phyloP scores from a whole-genome alignment of 2,329 filamentous ascomycete genomes.

The Aspergillus intermedius region DNA sequence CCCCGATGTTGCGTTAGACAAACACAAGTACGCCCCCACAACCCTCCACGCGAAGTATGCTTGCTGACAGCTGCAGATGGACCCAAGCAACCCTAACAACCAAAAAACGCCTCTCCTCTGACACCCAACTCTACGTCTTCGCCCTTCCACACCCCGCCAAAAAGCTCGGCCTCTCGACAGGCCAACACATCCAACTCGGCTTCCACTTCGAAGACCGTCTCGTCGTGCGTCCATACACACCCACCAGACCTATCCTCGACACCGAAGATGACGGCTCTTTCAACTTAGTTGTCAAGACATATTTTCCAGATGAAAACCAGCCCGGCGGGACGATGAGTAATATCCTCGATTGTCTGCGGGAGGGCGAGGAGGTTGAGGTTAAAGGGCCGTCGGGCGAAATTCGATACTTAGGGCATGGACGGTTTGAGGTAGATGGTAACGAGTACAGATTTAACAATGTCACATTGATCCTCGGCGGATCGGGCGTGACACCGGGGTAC shows the following conservation, averaged over 20 bases:
- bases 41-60: background rate
- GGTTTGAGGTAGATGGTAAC: slow-evolving; percentile 41
- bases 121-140: slow-evolving; percentile 20
- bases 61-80: slow-evolving; percentile 29
- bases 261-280: slow-evolving; percentile 41
- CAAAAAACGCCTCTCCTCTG: slow-evolving; percentile 38
- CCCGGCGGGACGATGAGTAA: slow-evolving; percentile 51
- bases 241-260: slow-evolving; percentile 40
- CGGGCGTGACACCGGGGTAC: slow-evolving; percentile 49
- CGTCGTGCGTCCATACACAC: slow-evolving; percentile 48
- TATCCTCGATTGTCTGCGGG: slow-evolving; percentile 45
- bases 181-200: slow-evolving; percentile 49
- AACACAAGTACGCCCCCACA: slow-evolving; percentile 12
- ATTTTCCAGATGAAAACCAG: slow-evolving; percentile 42
- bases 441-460: slow-evolving; percentile 39
- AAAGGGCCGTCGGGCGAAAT: slow-evolving; percentile 50
- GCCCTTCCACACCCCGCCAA: slow-evolving; percentile 26
- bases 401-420: slow-evolving; percentile 42
- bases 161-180: slow-evolving; percentile 45
- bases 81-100: slow-evolving; percentile 38
- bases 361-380: slow-evolving; percentile 44
- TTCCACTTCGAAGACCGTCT: slow-evolving; percentile 49
- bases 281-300: slow-evolving; percentile 47
- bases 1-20: slow-evolving; percentile 33
- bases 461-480: slow-evolving; percentile 46